phyloP scores from a whole-genome alignment of 2,329 filamentous ascomycete species.

The Pseudogymnoascus sp. region DNA sequence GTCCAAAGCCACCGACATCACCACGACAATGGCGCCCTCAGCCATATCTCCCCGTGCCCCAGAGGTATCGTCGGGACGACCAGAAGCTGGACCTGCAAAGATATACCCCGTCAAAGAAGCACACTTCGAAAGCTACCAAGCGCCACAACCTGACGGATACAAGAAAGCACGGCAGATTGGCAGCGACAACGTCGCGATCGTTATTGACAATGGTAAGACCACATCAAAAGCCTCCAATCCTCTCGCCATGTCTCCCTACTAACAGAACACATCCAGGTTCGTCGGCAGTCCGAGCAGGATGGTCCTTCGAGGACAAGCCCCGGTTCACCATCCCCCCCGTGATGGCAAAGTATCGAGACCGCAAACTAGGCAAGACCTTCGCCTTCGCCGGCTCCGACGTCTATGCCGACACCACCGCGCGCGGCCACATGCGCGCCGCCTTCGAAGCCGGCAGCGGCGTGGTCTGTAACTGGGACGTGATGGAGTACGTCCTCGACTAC shows the following conservation, averaged over 20 bases:
- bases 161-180: constrained; percentile 46
- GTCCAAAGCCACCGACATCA: constrained; percentile 1
- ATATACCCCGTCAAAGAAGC: constrained; percentile 55
- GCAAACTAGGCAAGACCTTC: constrained; percentile 85
- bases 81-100: constrained; percentile 37
- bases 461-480: constrained; percentile 94
- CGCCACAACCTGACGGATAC: constrained; percentile 58
- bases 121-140: constrained; percentile 48
- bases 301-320: constrained; percentile 84
- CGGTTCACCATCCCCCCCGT: constrained; percentile 76
- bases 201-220: constrained; percentile 86
- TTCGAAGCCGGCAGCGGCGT: constrained; percentile 89
- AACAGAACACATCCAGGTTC: constrained; percentile 51
- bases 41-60: constrained; percentile 20
- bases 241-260: not conserved
- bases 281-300: constrained; percentile 81
- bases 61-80: not conserved
- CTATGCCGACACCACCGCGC: constrained; percentile 86
- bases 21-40: constrained; percentile 25
- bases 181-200: constrained; percentile 63
- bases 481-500: constrained; percentile 92
- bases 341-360: constrained; percentile 90
- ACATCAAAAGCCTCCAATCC: not conserved
- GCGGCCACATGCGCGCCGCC: constrained; percentile 80
- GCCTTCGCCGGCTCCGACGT: constrained; percentile 89